These are phyloP conservation scores for Halophytophthora polymorphica DNA, from an alignment of 352 stramenopile genomes.

Conservation along the genomic window DNA sequence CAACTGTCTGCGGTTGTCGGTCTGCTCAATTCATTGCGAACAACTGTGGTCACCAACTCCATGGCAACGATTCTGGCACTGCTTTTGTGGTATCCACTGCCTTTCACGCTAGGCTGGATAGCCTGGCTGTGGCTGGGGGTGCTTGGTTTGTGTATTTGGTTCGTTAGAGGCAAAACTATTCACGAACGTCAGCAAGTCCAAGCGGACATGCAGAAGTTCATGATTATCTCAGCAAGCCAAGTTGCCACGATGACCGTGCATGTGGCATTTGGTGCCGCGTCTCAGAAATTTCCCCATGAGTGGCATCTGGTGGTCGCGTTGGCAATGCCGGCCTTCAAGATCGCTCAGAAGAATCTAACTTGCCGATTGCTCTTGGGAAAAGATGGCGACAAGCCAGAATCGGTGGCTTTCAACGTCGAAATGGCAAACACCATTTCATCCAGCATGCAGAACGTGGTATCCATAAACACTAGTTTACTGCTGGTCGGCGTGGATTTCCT, in stretches of 20 bases:
- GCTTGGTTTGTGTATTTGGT: too few species aligned
- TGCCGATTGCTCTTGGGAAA: constrained; percentile 2
- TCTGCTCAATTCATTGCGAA: too few species aligned
- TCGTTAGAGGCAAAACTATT: background rate
- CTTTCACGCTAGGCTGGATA: constrained; percentile 33
- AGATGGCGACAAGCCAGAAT: constrained; percentile 32
- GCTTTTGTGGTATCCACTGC: constrained; percentile 12
- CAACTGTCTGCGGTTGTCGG: too few species aligned
- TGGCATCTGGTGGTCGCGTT: constrained; percentile 24
- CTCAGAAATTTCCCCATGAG: too few species aligned
- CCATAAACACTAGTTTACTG: constrained; percentile 16
- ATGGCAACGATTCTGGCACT: too few species aligned
- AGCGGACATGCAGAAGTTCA: too few species aligned
- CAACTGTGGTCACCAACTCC: too few species aligned
- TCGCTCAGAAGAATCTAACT: constrained; percentile 31
- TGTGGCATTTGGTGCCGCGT: too few species aligned
- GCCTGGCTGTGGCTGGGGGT: too few species aligned
- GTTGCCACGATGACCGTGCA: too few species aligned
- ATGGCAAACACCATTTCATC: constrained; percentile 39
- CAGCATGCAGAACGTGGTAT: constrained; percentile 32
- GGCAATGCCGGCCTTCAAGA: constrained; percentile 35
- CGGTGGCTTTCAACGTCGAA: constrained; percentile 44
- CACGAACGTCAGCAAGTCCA: background rate
- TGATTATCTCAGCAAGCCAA: too few species aligned
- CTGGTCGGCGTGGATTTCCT: constrained; percentile 30